A percentile compares a stretch with the other conserved stretches of the same genome.
These are phyloP conservation scores for Wickerhamomyces chambardii DNA, from an alignment of 805 yeast species.

Conservation along the genomic window DNA sequence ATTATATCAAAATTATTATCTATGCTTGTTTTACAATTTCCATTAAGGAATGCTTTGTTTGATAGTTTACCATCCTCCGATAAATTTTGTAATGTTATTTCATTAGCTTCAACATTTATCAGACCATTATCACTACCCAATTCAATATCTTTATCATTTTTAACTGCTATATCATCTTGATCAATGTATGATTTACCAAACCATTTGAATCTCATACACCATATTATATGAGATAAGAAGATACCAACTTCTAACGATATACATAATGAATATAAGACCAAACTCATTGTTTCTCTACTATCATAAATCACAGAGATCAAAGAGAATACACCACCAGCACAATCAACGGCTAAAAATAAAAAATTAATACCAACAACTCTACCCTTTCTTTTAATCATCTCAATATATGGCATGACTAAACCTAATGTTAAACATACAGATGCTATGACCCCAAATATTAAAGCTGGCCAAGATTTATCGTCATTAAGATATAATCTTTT, in stretches of 20 bases:
- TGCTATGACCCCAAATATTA: slow-evolving; percentile 71
- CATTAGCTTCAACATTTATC: too few relatives aligned
- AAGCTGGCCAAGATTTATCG: slow-evolving; percentile 48
- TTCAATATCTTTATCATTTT: background rate
- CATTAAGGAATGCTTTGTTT: too few relatives aligned
- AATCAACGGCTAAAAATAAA: slow-evolving; percentile 60
- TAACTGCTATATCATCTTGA: background rate
- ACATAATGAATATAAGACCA: slow-evolving; percentile 63
- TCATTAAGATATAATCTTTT: background rate
- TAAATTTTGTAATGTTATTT: too few relatives aligned
- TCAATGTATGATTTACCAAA: background rate
- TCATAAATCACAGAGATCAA: slow-evolving; percentile 51
- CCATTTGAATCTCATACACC: slow-evolving; percentile 37
- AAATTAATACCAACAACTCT: slow-evolving; percentile 82
- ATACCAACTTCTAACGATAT: slow-evolving; percentile 69
- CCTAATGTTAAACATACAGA: slow-evolving; percentile 68
- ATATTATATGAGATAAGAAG: slow-evolving; percentile 51
- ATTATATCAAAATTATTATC: too few relatives aligned
- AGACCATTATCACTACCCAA: too few relatives aligned
- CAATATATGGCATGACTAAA: slow-evolving; percentile 77
- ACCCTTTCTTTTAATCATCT: slow-evolving; percentile 65
- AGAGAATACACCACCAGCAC: slow-evolving; percentile 71
- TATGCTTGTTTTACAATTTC: too few relatives aligned
- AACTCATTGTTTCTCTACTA: slow-evolving; percentile 64
- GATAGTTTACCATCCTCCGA: too few relatives aligned